Base-by-base conservation (phyloP, 1,284 basidiomycete species). In the Ceratobasidium sp. region DNA sequence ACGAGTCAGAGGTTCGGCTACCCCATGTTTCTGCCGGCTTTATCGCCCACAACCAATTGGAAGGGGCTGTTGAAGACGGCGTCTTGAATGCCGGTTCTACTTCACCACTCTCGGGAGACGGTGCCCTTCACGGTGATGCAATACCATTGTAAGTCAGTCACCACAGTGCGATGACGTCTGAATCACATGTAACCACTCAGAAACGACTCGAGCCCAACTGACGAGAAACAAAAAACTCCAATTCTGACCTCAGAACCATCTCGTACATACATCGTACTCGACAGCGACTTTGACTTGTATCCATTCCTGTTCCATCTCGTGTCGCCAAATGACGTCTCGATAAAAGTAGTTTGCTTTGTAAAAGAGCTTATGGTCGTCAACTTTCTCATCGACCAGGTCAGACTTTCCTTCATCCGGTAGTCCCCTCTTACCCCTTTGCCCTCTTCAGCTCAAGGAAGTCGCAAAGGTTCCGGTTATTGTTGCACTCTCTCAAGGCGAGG, bases 61-160 rank as follows among this genome's bases (percentile, higher is more conserved):
- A 62, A 46, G 21, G 43, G 1, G 60, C 60, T 1, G 60, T 62
- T 16, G 60, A 62, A 26, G 60, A 62, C 8, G 43, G 60, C 12
- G 28, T 62, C 9, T 28, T 62, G 16, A 39, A 43, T 16, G 43
- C 26, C n/a, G 16, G 23, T 10, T 4, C 36, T 36, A n/a, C 36
- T 43, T 26, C 14, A 23, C 34, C 16, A 23, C 12, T 36, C 1
- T 43, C 14, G 21, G 34, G 21, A 43, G 23, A 23, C 18, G 14
- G 21, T 3, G 21, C 14, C 21, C 34, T 16, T 16, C n/a, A 12
- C 18, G 16, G 2, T 21, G 57, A 59, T 4, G 57, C 36, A 14
- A 59, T 28, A 36, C 36, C 39, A 39, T 36, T 59, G 57, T 59
- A 10, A 43, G 57, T 59, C 18, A 4, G 23, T 4, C n/a, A n/a